Conservation (phyloP, 768 basidiomycete genomes). For the Steccherinum ochraceum region DNA sequence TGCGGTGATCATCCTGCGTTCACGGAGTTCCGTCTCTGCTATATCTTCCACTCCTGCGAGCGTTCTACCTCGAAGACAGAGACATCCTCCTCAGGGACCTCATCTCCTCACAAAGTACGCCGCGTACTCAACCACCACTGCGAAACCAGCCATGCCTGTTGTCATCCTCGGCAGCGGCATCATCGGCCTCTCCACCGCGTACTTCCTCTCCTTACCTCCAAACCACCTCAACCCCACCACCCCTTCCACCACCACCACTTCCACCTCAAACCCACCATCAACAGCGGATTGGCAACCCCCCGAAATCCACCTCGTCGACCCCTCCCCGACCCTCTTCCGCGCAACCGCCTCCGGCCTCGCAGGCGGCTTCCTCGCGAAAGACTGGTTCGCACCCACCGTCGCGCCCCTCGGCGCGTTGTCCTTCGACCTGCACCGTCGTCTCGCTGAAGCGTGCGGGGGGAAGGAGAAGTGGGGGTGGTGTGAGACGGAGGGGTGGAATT, state of each 20-base stretch:
- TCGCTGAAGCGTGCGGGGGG: conserved; percentile 33
- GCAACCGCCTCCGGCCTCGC: conserved; percentile 28
- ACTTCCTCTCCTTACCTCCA: conserved; percentile 28
- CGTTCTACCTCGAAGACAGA: too few species aligned
- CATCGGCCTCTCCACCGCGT: conserved; percentile 39
- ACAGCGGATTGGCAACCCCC: conserved; percentile 8
- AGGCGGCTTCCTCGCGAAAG: conserved; percentile 38
- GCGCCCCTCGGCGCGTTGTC: conserved; percentile 27
- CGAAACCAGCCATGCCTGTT: conserved; percentile 31
- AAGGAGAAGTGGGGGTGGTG: conserved; percentile 33
- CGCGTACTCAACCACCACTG: too few species aligned
- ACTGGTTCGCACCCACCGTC: conserved; percentile 29
- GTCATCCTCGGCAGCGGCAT: conserved; percentile 43
- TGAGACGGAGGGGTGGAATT: conserved; percentile 23
- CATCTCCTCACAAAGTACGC: too few species aligned
- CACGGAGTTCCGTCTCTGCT: too few species aligned
- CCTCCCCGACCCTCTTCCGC: conserved; percentile 28
- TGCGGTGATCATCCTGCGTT: too few species aligned
- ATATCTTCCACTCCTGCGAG: too few species aligned
- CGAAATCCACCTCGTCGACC: conserved; percentile 36
- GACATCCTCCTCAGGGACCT: too few species aligned
- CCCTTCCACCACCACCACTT: conserved; percentile 2
- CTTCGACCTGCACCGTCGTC: conserved; percentile 31
- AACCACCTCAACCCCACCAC: conserved; percentile 8
- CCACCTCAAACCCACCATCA: background rate